These are phyloP conservation scores for Blastosporella zonata DNA, from an alignment of 1,284 basidiomycete species.

Conservation along the genomic window DNA sequence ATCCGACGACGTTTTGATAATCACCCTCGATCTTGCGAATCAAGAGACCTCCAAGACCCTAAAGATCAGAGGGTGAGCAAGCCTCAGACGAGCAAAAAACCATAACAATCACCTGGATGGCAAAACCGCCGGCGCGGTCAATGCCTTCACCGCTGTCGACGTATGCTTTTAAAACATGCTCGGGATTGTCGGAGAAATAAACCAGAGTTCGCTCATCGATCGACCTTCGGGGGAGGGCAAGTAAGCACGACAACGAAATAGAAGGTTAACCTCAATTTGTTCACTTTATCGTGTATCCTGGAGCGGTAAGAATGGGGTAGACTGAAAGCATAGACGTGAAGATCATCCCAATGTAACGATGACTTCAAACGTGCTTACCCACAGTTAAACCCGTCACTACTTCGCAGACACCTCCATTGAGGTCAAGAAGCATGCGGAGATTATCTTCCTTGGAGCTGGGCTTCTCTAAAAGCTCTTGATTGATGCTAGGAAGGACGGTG, in stretches of 20 bases:
- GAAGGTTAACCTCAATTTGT: slow-evolving; percentile 16
- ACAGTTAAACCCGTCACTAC: slow-evolving; percentile 87
- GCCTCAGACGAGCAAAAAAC: neutral
- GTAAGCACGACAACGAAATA: slow-evolving; percentile 73
- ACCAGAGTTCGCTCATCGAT: slow-evolving; percentile 83
- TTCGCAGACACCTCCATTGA: slow-evolving; percentile 84
- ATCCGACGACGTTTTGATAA: slow-evolving; percentile 91
- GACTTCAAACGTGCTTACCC: slow-evolving; percentile 43
- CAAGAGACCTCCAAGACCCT: slow-evolving; percentile 82
- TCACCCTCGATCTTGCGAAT: slow-evolving; percentile 88
- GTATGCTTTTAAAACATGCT: slow-evolving; percentile 75
- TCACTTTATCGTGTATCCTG: slow-evolving; percentile 84
- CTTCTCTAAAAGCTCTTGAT: slow-evolving; percentile 87
- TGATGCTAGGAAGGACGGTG: slow-evolving; percentile 41
- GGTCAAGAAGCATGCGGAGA: slow-evolving; percentile 81
- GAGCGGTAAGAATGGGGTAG: slow-evolving; percentile 77
- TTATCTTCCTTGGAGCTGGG: slow-evolving; percentile 82
- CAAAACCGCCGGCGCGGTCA: slow-evolving; percentile 93
- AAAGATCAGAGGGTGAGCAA: neutral
- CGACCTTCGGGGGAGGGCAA: slow-evolving; percentile 68
- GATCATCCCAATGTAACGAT: neutral
- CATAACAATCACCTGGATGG: slow-evolving; percentile 69
- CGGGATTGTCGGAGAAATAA: slow-evolving; percentile 73
- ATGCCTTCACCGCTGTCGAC: slow-evolving; percentile 86
- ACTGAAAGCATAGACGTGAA: slow-evolving; percentile 57